phyloP scores from a whole-genome alignment of 2,329 filamentous ascomycete species.

The Ascosphaera aggregata region DNA sequence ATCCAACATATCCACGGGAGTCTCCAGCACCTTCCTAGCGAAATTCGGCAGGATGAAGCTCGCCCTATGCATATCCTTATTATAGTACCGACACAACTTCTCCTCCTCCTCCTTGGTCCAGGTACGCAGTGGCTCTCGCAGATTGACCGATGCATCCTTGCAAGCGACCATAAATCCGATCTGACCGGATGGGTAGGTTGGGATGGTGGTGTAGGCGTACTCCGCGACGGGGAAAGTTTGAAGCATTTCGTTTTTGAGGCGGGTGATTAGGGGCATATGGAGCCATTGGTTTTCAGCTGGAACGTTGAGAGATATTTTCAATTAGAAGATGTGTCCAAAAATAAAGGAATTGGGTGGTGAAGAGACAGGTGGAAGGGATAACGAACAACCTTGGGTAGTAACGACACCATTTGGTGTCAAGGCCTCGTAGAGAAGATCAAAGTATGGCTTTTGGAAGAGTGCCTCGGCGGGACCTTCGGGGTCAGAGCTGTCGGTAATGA shows the following conservation, averaged over 20 bases:
- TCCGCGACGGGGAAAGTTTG: slow-evolving; percentile 94
- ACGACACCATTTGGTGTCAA: slow-evolving; percentile 92
- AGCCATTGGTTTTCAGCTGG: slow-evolving; percentile 98
- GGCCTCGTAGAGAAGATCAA: slow-evolving; percentile 74
- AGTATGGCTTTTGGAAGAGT: slow-evolving; percentile 98
- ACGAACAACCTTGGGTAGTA: slow-evolving; percentile 99
- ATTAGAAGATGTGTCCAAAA: slow-evolving; percentile 6
- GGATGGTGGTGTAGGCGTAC: slow-evolving; percentile 96
- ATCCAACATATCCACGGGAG: too few species aligned
- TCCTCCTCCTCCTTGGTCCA: slow-evolving; percentile 80
- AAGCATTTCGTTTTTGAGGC: slow-evolving; percentile 91
- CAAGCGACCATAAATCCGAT: slow-evolving; percentile 99
- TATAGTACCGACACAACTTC: slow-evolving; percentile 91
- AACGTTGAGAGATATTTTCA: slow-evolving; percentile 3
- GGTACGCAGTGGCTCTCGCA: slow-evolving; percentile 61
- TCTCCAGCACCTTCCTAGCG: slow-evolving; percentile 45
- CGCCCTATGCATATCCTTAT: slow-evolving; percentile 85
- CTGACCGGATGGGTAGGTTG: slow-evolving; percentile 95
- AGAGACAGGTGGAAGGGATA: slow-evolving; percentile 27
- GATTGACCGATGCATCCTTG: slow-evolving; percentile 71
- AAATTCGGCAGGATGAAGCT: slow-evolving; percentile 87
- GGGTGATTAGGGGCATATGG: slow-evolving; percentile 75
- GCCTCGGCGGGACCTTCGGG: slow-evolving; percentile 90
- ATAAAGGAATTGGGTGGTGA: slow-evolving; percentile 1
- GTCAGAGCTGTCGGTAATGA: slow-evolving; percentile 97